Evolutionary conservation across 768 basidiomycete genomes (phyloP), one percentile per base, ranked within the genome.

Genomic region (Tulasnella sp.): DNA sequence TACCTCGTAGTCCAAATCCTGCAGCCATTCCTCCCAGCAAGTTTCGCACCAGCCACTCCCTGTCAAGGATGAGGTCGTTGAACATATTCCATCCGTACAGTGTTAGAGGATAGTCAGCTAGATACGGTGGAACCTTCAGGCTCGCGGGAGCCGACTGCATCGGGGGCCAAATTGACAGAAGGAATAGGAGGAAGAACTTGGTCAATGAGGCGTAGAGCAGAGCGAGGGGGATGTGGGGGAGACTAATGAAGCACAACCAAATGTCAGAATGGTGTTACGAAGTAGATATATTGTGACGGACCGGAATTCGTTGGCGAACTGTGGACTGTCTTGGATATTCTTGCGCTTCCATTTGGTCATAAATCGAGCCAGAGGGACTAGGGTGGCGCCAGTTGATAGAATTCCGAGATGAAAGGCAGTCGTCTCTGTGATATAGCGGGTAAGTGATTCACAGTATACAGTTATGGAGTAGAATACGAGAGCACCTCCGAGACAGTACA

Each of bases 11-110:
- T 0, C 94, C 95, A 84, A 96, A 96, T 1, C 95, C 95, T 44
- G 94, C 93, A 16, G 94, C 92, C 91, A 96, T 92, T 0, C 95
- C 95, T 16, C 95, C 95, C 1, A 96, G 87, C 14, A 95, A 88
- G 82, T 96, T 96, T 37, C 95, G 89, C 5, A 96, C 91, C 8
- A 95, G 87, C 95, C 95, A 96, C 83, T 93, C 93, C 9, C 93
- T 90, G 84, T 96, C 93, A 1, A 96, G 86, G 42, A 89, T 90
- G 81, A 92, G 92, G 76, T 94, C 93, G 82, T 93, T 92, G 77
- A 94, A 87, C 3, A 93, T 83, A 80, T 90, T 87, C 72, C 92
- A 87, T 3, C 88, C 87, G n/a, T 84, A 77, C 11, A 86, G 81
- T 34, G 90, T 69, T 81, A 88, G 83, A 22, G 87, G 86, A 75